Percentiles rank a stretch among this genome's conserved stretches.
Conservation (phyloP, 345 rosid species). For the Euphorbia tirucalli region DNA sequence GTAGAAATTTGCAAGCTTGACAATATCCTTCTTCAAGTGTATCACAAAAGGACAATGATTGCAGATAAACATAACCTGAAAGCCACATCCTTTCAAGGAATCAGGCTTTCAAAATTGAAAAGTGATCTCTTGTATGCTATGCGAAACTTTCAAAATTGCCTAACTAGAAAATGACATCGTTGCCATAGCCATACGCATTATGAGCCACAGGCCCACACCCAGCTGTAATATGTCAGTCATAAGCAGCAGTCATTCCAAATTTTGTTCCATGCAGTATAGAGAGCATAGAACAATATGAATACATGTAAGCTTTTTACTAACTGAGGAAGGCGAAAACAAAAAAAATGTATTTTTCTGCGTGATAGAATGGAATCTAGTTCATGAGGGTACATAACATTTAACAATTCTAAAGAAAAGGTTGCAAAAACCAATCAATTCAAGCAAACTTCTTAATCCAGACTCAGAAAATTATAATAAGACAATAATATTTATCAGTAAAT, state of each 20-base stretch:
- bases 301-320: background rate
- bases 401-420: background rate
- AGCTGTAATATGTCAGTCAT: background rate
- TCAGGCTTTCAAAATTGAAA: background rate
- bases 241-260: background rate
- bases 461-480: background rate
- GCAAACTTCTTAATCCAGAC: background rate
- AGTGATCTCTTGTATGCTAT: background rate
- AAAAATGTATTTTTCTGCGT: background rate
- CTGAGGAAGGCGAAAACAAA: background rate
- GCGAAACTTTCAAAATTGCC: background rate
- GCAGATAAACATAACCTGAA: conserved; percentile 85
- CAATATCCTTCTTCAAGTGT: conserved; percentile 79
- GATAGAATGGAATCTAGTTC: background rate
- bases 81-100: conserved; percentile 9
- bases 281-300: background rate
- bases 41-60: conserved; percentile 95
- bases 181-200: too few species aligned
- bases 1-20: conserved; percentile 72
- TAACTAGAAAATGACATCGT: background rate
- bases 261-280: background rate
- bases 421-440: background rate
- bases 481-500: background rate
- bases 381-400: background rate
- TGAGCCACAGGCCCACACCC: background rate